These are phyloP conservation scores for Jatropha podagrica DNA, from an alignment of 441 rosid species.

Conservation along the genomic window DNA sequence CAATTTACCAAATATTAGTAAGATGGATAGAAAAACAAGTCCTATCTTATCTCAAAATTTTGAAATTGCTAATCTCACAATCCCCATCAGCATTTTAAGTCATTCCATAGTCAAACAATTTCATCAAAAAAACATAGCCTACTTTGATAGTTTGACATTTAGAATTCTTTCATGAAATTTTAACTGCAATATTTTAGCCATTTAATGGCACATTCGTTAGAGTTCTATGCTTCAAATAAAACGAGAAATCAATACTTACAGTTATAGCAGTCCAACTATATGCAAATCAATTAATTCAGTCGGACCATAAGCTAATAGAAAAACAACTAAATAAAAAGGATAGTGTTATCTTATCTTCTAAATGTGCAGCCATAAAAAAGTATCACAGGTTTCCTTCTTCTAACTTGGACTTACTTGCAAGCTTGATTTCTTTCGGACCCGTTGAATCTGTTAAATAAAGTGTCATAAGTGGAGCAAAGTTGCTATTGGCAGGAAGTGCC, in stretches of 20 bases:
- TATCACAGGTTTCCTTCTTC: not conserved
- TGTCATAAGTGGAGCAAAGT: conserved; percentile 81
- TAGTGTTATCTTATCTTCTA: not conserved
- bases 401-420: conserved; percentile 52
- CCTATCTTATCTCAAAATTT: not conserved
- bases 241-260: not conserved
- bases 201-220: not conserved
- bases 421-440: conserved; percentile 74
- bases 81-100: not conserved
- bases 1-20: not conserved
- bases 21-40: not conserved
- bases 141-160: not conserved
- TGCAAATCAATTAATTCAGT: not conserved
- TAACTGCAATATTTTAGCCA: not conserved
- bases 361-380: not conserved
- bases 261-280: not conserved
- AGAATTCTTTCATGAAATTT: not conserved
- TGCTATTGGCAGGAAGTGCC: conserved; percentile 48
- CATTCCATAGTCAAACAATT: not conserved
- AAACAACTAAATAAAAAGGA: too few relatives aligned
- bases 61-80: not conserved
- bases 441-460: conserved; percentile 79
- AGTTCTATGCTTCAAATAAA: not conserved
- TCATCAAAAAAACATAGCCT: not conserved
- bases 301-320: not conserved